These are phyloP conservation scores for Talaromyces islandicus DNA, from an alignment of 2,329 filamentous ascomycete species.

Conservation along the genomic window DNA sequence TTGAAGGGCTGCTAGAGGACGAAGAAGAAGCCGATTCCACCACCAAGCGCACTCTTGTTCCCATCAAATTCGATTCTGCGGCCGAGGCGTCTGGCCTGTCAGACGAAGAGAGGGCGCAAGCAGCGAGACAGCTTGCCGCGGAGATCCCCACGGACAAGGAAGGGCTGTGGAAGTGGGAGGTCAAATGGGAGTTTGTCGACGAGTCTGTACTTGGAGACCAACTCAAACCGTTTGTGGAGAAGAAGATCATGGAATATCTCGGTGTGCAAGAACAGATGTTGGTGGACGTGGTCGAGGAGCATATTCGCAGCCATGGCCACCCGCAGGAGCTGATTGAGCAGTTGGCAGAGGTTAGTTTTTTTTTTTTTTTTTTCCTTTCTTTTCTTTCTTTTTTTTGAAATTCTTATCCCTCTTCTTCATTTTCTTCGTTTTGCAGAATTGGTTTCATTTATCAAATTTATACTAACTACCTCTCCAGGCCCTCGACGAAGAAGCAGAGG, in stretches of 20 bases:
- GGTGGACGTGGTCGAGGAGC: slow-evolving; percentile 85
- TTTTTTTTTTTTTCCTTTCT: too few species aligned
- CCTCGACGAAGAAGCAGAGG: slow-evolving; percentile 89
- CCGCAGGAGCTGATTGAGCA: slow-evolving; percentile 80
- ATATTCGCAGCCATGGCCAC: slow-evolving; percentile 66
- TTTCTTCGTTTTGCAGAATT: too few species aligned
- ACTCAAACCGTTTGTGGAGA: slow-evolving; percentile 89
- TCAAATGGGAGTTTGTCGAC: slow-evolving; percentile 90
- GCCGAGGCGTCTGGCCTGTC: slow-evolving; percentile 63
- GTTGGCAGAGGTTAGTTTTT: slow-evolving; percentile 65
- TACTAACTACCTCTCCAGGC: slow-evolving; percentile 51
- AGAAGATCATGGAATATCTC: slow-evolving; percentile 95
- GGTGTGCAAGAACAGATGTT: slow-evolving; percentile 95
- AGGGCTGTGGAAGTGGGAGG: slow-evolving; percentile 83
- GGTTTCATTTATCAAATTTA: not conserved
- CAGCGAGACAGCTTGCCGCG: slow-evolving; percentile 72
- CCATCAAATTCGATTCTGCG: slow-evolving; percentile 72
- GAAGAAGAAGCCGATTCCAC: slow-evolving; percentile 73
- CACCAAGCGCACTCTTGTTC: slow-evolving; percentile 68
- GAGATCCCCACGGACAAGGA: slow-evolving; percentile 86
- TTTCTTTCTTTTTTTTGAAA: too few species aligned
- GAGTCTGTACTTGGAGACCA: slow-evolving; percentile 75
- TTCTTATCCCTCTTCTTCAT: too few species aligned
- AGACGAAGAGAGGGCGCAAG: slow-evolving; percentile 80
- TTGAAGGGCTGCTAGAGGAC: slow-evolving; percentile 90